Conservation (phyloP, 2,329 filamentous ascomycete species). For the Sclerotinia subarctica region DNA sequence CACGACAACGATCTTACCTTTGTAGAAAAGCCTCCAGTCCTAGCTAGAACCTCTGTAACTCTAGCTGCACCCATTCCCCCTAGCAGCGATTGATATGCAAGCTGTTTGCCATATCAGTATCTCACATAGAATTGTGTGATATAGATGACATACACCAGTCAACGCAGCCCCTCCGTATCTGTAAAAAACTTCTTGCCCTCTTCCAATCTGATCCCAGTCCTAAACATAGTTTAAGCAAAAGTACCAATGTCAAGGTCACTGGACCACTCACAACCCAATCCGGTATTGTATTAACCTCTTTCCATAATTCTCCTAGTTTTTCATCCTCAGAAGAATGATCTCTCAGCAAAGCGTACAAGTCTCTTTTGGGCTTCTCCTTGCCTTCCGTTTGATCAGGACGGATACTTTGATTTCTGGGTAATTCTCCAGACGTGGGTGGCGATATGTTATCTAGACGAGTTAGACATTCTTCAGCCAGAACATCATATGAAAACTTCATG, state of each 20-base stretch:
- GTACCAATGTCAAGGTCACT: not conserved
- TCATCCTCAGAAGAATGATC: slow-evolving; percentile 56
- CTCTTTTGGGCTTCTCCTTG: slow-evolving; percentile 41
- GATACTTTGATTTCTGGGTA: slow-evolving; percentile 33
- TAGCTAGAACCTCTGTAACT: slow-evolving; percentile 69
- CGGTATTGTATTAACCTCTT: slow-evolving; percentile 62
- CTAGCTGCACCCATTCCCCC: slow-evolving; percentile 71
- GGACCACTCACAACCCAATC: slow-evolving; percentile 56
- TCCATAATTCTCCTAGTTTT: slow-evolving; percentile 58
- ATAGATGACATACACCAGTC: slow-evolving; percentile 47
- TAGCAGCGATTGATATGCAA: slow-evolving; percentile 58
- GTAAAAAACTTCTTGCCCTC: slow-evolving; percentile 76
- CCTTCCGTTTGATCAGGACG: slow-evolving; percentile 41
- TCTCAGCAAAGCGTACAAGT: slow-evolving; percentile 61
- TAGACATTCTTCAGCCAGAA: slow-evolving; percentile 63
- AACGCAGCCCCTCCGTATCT: slow-evolving; percentile 67
- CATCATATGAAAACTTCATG: slow-evolving; percentile 65
- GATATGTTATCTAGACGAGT: slow-evolving; percentile 61
- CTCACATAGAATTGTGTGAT: not conserved
- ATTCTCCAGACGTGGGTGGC: slow-evolving; percentile 40
- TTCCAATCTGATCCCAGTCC: slow-evolving; percentile 70
- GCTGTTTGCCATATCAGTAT: slow-evolving; percentile 24
- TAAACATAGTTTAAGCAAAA: slow-evolving; percentile 1
- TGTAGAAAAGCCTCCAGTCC: slow-evolving; percentile 70
- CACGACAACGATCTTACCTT: slow-evolving; percentile 37